Percentiles rank a stretch among this genome's conserved stretches.
Conservation (phyloP, 2,329 filamentous ascomycete species). For the Fusarium albidum region DNA sequence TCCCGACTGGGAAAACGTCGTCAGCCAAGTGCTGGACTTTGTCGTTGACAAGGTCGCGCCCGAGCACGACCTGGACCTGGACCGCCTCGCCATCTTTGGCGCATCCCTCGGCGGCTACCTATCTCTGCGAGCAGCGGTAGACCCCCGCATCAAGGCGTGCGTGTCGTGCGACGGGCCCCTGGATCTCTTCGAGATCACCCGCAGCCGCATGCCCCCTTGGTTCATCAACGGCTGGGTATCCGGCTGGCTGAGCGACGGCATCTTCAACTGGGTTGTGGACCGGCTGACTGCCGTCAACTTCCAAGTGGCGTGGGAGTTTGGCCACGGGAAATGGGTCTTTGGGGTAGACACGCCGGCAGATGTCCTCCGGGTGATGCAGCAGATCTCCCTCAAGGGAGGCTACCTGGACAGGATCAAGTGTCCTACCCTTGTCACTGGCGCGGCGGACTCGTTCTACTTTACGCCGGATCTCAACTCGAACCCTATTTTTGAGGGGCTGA, state of each 20-base stretch:
- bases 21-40: slow-evolving; percentile 43
- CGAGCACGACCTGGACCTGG: slow-evolving; percentile 46
- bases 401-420: slow-evolving; percentile 37
- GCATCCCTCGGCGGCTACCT: slow-evolving; percentile 55
- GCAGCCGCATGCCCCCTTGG: slow-evolving; percentile 34
- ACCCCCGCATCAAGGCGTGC: slow-evolving; percentile 54
- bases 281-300: slow-evolving; percentile 33
- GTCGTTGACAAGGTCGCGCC: slow-evolving; percentile 31
- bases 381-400: slow-evolving; percentile 26
- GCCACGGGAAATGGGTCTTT: slow-evolving; percentile 33
- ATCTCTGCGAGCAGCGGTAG: slow-evolving; percentile 51
- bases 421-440: slow-evolving; percentile 41
- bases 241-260: slow-evolving; percentile 36
- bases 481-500: slow-evolving; percentile 21
- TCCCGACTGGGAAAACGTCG: slow-evolving; percentile 50
- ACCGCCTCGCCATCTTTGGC: slow-evolving; percentile 48
- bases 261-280: slow-evolving; percentile 39
- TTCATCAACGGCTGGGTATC: slow-evolving; percentile 32
- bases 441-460: slow-evolving; percentile 31
- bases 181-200: slow-evolving; percentile 38
- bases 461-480: slow-evolving; percentile 18
- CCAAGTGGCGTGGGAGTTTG: slow-evolving; percentile 44
- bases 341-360: slow-evolving; percentile 38
- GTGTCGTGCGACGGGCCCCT: slow-evolving; percentile 44
- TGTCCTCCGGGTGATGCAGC: slow-evolving; percentile 36